These are phyloP conservation scores for Fraxinus albicans DNA, from an alignment of 305 asterid species.

Conservation along the genomic window DNA sequence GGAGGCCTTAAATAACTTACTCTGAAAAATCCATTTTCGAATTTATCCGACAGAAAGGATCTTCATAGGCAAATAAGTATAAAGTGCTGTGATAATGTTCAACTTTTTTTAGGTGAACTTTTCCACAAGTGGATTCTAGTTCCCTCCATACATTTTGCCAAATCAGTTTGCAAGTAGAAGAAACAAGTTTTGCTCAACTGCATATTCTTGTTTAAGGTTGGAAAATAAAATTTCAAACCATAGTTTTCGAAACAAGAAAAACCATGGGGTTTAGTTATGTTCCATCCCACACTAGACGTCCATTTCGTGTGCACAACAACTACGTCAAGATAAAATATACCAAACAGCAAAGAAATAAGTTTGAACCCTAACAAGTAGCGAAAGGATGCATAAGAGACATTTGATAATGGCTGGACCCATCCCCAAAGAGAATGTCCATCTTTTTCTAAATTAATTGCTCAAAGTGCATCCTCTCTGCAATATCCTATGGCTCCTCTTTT, in stretches of 20 bases:
- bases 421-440: constrained; percentile 12
- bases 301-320: neutral
- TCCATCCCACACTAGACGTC: neutral
- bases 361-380: neutral
- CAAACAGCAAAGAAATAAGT: neutral
- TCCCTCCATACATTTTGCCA: neutral
- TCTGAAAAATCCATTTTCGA: neutral
- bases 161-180: neutral
- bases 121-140: neutral
- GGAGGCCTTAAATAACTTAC: neutral
- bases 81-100: neutral
- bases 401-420: constrained; percentile 35
- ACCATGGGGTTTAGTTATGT: neutral
- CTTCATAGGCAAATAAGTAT: neutral
- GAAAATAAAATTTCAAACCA: neutral
- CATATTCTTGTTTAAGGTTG: neutral
- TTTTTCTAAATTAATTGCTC: constrained; percentile 16
- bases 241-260: neutral
- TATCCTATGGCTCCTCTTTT: constrained; percentile 32
- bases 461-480: constrained; percentile 16
- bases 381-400: constrained; percentile 20
- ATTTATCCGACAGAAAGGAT: neutral
- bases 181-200: neutral
- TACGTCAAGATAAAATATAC: neutral
- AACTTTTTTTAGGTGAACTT: neutral